A percentile compares a stretch with the other conserved stretches of the same genome.
Conservation (phyloP, 805 yeast genomes). For the Schwanniomyces sp. region DNA sequence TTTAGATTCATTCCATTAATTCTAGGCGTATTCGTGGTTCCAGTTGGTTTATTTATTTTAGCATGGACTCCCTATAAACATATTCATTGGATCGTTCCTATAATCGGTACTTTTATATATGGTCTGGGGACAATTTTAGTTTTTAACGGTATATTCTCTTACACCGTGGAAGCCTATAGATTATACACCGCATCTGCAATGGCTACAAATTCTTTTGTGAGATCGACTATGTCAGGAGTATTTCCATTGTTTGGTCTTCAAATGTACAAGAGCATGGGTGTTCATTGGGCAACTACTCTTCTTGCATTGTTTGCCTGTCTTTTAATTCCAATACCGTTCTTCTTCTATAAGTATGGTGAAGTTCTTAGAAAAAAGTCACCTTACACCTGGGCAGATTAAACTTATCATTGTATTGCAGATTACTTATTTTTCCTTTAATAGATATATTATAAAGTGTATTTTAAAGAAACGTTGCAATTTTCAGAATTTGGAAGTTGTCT, state of each 20-base stretch:
- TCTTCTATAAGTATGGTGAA: constrained; percentile 5
- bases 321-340: constrained; percentile 12
- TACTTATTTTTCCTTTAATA: no score
- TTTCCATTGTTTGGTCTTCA: constrained; percentile 56
- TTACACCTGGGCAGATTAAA: constrained; percentile 2
- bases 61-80: constrained; percentile 72
- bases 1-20: constrained; percentile 73
- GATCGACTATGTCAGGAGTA: constrained; percentile 54
- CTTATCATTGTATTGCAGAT: not conserved
- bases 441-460: no score
- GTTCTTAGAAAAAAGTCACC: constrained; percentile 4
- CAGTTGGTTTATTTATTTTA: constrained; percentile 78
- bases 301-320: constrained; percentile 49
- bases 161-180: constrained; percentile 53
- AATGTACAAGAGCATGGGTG: constrained; percentile 47
- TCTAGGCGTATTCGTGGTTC: constrained; percentile 64
- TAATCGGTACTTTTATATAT: constrained; percentile 37
- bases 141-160: constrained; percentile 56
- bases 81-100: constrained; percentile 70
- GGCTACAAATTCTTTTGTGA: constrained; percentile 56
- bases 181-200: constrained; percentile 59
- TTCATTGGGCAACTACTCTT: constrained; percentile 56
- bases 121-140: constrained; percentile 48
- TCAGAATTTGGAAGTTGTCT: no score
- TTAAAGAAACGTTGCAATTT: no score